Evolutionary conservation across 495 filamentous ascomycete species (phyloP), one percentile per base, ranked within the genome.

Genomic region (Trichocladium uniseriatum): DNA sequence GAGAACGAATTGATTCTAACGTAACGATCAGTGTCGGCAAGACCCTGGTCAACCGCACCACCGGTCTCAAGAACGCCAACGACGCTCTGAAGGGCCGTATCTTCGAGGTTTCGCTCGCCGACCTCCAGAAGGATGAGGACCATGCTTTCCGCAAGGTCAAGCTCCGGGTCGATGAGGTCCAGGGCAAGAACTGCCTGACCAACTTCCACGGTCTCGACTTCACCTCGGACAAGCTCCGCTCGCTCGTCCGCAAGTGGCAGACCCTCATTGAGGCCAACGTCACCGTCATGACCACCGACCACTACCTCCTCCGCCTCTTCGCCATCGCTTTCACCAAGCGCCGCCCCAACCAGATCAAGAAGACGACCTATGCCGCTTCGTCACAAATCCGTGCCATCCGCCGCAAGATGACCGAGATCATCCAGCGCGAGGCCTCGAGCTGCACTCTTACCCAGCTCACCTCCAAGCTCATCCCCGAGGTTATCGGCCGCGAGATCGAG

Each of bases 121-220:
- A 98, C 73, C 82, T 98, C 34, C 92, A 97, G 76, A 97, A 95
- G 73, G 92, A 98, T 67, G 92, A 98, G 79, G 92, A 97, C 74
- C 92, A 98, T 69, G 79, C 91, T 45, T 97, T 97, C 83, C 88
- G 92, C 76, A 98, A 98, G 80, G 78, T 98, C 70, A 96, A 96
- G 83, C 87, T 98, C 63, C 82, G 92, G 52, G 87, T 98, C 60
- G 92, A 98, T 64, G 92, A 98, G 74, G 83, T 98, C 51, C 92
- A 98, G 74, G 92, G 92, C 76, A 96, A 95, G 81, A 98, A 95
- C 82, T 98, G 92, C 74, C 79, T 98, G 61, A 98, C 92, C 76
- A 97, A 97, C 81, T 98, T 98, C 84, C 91, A 98, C 79, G 92
- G 92, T 59, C 80, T 98, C 68, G 92, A 98, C 77, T 97, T 98